phyloP scores from a whole-genome alignment of 805 yeast species.

The Saccharomyces kudriavzevii region DNA sequence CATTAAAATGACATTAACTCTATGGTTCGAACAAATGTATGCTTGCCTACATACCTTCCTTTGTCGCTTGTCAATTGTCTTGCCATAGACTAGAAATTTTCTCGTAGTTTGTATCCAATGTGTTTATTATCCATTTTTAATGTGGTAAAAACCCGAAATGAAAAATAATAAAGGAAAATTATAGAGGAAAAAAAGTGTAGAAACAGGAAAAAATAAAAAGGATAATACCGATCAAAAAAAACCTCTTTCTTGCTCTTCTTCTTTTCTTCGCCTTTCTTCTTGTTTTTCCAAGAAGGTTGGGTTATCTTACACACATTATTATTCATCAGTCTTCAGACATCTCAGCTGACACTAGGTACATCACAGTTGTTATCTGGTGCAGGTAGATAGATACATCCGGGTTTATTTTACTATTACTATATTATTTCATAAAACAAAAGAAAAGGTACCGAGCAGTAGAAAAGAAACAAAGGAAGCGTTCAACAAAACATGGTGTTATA shows the following conservation, averaged over 20 bases:
- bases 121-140: not conserved
- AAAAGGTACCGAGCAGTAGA: not conserved
- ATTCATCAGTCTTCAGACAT: not conserved
- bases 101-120: not conserved
- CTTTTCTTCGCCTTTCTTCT: not conserved
- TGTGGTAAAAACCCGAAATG: not conserved
- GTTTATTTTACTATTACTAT: not conserved
- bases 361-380: not conserved
- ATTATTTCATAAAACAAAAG: not conserved
- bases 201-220: not conserved
- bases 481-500: constrained; percentile 51
- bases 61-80: not conserved
- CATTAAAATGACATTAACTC: not conserved
- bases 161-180: constrained; percentile 1
- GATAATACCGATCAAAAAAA: not conserved
- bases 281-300: not conserved
- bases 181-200: not conserved
- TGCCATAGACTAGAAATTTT: not conserved
- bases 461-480: not conserved
- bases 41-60: not conserved
- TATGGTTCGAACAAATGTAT: not conserved
- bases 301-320: not conserved
- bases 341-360: not conserved
- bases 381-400: not conserved
- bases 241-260: not conserved